These are phyloP conservation scores for Pythium aphanidermatum DNA, from an alignment of 352 stramenopile species.

Conservation along the genomic window DNA sequence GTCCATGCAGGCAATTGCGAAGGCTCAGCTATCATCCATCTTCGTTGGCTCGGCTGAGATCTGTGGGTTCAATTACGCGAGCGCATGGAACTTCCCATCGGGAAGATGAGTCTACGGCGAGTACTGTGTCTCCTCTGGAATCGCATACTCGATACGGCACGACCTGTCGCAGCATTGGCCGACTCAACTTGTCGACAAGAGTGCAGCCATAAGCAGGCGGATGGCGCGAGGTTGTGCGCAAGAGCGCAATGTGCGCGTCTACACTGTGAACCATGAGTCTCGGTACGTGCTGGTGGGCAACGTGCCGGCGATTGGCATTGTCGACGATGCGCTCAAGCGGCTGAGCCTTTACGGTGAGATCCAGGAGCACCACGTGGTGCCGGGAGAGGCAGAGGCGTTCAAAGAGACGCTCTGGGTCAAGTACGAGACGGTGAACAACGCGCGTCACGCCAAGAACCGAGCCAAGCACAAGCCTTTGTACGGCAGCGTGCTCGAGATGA, in stretches of 20 bases:
- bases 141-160: too few relatives aligned
- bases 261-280: conserved; percentile 36
- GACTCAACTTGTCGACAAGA: too few relatives aligned
- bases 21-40: too few relatives aligned
- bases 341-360: conserved; percentile 22
- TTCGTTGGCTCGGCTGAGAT: too few relatives aligned
- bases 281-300: conserved; percentile 27
- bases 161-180: too few relatives aligned
- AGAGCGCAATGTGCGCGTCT: conserved; percentile 21
- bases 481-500: conserved; percentile 50
- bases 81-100: too few relatives aligned
- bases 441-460: conserved; percentile 55
- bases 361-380: conserved; percentile 18
- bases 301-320: conserved; percentile 23
- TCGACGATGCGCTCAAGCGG: conserved; percentile 21
- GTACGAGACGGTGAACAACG: conserved; percentile 73
- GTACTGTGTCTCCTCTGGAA: too few relatives aligned
- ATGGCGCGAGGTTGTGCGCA: conserved; percentile 2
- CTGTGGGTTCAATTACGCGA: too few relatives aligned
- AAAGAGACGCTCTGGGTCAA: conserved; percentile 62
- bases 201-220: background rate
- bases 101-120: too few relatives aligned
- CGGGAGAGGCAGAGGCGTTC: conserved; percentile 22
- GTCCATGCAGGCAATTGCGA: too few relatives aligned
- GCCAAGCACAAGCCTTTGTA: conserved; percentile 60